Evolutionary conservation across 495 filamentous ascomycete genomes (phyloP).

Genomic region (Penicillium pancosmium): DNA sequence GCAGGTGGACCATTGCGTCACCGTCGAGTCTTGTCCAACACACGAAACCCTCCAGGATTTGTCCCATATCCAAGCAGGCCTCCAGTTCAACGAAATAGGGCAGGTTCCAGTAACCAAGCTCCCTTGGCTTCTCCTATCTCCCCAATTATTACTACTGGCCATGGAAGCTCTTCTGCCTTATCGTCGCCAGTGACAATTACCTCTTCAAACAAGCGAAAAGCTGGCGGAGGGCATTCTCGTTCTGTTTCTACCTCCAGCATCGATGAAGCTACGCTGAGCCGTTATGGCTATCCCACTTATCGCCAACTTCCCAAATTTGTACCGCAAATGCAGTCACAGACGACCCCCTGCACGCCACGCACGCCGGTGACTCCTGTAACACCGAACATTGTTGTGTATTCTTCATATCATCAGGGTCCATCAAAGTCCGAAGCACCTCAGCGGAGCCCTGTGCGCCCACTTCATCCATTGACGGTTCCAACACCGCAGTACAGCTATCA

Average conservation of each 20-base stretch:
- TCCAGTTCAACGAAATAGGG: slow-evolving; percentile 57
- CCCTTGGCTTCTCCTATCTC: slow-evolving; percentile 56
- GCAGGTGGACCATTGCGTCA: slow-evolving; percentile 47
- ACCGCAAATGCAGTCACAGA: slow-evolving; percentile 44
- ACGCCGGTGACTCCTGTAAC: slow-evolving; percentile 50
- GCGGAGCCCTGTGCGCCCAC: slow-evolving; percentile 34
- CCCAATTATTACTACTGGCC: slow-evolving; percentile 42
- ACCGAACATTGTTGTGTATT: slow-evolving; percentile 44
- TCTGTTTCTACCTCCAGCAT: slow-evolving; percentile 71
- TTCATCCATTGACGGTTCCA: slow-evolving; percentile 40
- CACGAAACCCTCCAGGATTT: slow-evolving; percentile 53
- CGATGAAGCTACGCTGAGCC: slow-evolving; percentile 65
- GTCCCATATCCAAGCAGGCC: slow-evolving; percentile 46
- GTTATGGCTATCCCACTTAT: slow-evolving; percentile 80
- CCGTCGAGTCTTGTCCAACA: slow-evolving; percentile 58
- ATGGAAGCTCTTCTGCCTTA: slow-evolving; percentile 39
- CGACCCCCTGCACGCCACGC: slow-evolving; percentile 49
- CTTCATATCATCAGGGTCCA: slow-evolving; percentile 33
- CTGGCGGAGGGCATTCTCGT: slow-evolving; percentile 48
- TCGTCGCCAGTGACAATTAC: slow-evolving; percentile 70
- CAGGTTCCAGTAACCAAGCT: slow-evolving; percentile 65
- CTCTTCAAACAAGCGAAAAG: slow-evolving; percentile 49
- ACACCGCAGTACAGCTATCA: slow-evolving; percentile 46
- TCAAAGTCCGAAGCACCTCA: slow-evolving; percentile 21
- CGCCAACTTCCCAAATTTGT: slow-evolving; percentile 73